Percentiles rank a stretch among this genome's conserved stretches.
phyloP scores from a whole-genome alignment of 2,329 filamentous ascomycete species.

The Coleophoma cylindrospora region DNA sequence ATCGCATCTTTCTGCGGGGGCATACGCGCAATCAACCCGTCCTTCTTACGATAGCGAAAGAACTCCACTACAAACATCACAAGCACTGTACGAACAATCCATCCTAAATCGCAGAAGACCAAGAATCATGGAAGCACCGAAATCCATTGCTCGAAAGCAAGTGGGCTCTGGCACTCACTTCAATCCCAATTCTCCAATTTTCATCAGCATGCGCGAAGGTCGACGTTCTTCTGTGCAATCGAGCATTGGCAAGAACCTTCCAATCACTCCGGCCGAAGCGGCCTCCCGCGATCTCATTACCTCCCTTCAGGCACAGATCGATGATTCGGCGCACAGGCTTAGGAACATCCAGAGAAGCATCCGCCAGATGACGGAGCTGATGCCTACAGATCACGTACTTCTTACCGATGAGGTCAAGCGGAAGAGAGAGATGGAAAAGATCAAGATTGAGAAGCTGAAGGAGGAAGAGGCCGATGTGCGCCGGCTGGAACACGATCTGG shows the following conservation, averaged over 20 bases:
- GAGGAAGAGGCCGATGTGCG: conserved; percentile 67
- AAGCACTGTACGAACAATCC: conserved; percentile 10
- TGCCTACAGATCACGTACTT: conserved; percentile 65
- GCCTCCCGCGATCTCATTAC: conserved; percentile 60
- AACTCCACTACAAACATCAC: conserved; percentile 7
- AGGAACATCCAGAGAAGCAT: conserved; percentile 70
- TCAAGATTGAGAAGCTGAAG: conserved; percentile 61
- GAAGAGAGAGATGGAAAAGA: conserved; percentile 50
- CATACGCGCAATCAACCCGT: conserved; percentile 23
- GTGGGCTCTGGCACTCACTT: conserved; percentile 3
- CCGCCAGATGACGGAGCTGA: conserved; percentile 71
- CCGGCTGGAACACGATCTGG: conserved; percentile 73
- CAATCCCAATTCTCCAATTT: conserved; percentile 17
- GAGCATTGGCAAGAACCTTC: conserved; percentile 49
- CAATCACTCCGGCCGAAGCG: conserved; percentile 53
- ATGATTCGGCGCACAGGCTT: conserved; percentile 60
- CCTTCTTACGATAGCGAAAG: conserved; percentile 15
- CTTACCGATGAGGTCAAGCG: conserved; percentile 59
- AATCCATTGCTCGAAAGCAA: conserved; percentile 19
- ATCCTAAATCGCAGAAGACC: conserved; percentile 25
- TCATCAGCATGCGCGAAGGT: conserved; percentile 20
- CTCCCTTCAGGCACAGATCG: conserved; percentile 60
- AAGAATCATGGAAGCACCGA: conserved; percentile 9
- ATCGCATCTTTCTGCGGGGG: conserved; percentile 25
- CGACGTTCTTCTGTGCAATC: conserved; percentile 10